These are phyloP conservation scores for Aspergillus costaricaensis DNA, from an alignment of 2,329 filamentous ascomycete genomes.

Conservation along the genomic window DNA sequence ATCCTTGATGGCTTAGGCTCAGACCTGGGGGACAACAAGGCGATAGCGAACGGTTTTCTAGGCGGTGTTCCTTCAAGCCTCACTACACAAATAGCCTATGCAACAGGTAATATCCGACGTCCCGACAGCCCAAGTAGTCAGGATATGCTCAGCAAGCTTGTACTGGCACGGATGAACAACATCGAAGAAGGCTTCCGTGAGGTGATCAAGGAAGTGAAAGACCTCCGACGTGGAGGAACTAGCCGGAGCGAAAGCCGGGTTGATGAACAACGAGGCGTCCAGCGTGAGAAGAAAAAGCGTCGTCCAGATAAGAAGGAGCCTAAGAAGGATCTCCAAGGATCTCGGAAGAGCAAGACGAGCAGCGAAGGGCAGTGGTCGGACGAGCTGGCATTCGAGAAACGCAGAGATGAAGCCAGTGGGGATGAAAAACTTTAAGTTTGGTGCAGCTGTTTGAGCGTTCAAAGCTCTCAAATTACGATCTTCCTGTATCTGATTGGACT, in stretches of 20 bases:
- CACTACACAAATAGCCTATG: slow-evolving; percentile 76
- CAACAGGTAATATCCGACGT: slow-evolving; percentile 61
- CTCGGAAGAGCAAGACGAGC: slow-evolving; percentile 23
- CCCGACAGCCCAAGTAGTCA: slow-evolving; percentile 54
- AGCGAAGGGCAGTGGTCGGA: slow-evolving; percentile 21
- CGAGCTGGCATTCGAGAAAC: not conserved
- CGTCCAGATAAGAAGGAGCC: slow-evolving; percentile 28
- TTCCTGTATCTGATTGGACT: not conserved
- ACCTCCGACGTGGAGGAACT: slow-evolving; percentile 51
- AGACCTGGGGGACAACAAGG: slow-evolving; percentile 66
- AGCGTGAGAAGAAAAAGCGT: slow-evolving; percentile 30
- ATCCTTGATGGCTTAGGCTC: slow-evolving; percentile 74
- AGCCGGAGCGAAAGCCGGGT: slow-evolving; percentile 32
- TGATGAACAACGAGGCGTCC: slow-evolving; percentile 26
- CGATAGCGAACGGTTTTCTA: slow-evolving; percentile 62
- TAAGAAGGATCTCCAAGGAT: slow-evolving; percentile 22
- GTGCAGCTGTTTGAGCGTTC: not conserved
- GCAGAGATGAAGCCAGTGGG: not conserved
- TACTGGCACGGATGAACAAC: slow-evolving; percentile 88
- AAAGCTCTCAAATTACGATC: not conserved
- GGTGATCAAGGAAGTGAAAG: slow-evolving; percentile 77
- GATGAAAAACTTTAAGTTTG: not conserved
- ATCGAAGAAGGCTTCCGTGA: slow-evolving; percentile 89
- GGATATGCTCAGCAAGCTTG: slow-evolving; percentile 74
- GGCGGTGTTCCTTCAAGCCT: slow-evolving; percentile 73